phyloP scores from a whole-genome alignment of 2,329 filamentous ascomycete genomes.

The Teratosphaeria zuluensis region DNA sequence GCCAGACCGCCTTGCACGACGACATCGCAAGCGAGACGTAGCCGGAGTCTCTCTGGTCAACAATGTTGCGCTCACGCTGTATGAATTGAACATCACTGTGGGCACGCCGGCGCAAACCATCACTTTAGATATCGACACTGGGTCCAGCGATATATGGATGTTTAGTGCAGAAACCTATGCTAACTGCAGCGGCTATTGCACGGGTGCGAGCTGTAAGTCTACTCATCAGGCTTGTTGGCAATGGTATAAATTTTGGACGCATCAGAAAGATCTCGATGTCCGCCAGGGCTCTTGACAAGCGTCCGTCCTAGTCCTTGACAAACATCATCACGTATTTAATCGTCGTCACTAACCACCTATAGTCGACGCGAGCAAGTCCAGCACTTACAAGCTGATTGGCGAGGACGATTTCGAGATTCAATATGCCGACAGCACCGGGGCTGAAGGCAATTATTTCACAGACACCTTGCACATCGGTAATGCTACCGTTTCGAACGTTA shows the following conservation, averaged over 20 bases:
- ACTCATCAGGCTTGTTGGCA: constrained; percentile 34
- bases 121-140: constrained; percentile 51
- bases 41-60: background rate
- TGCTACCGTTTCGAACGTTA: constrained; percentile 45
- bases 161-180: background rate
- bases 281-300: background rate
- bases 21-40: background rate
- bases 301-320: background rate
- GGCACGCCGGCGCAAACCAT: constrained; percentile 49
- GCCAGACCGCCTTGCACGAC: background rate
- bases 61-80: constrained; percentile 34
- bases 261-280: constrained; percentile 48
- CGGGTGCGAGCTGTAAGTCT: constrained; percentile 51
- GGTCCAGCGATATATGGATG: constrained; percentile 54
- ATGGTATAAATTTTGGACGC: constrained; percentile 41
- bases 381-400: constrained; percentile 56
- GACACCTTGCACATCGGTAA: constrained; percentile 58
- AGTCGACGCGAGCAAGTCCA: constrained; percentile 53
- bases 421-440: constrained; percentile 73
- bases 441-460: constrained; percentile 67
- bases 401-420: constrained; percentile 72
- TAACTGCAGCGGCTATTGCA: constrained; percentile 25
- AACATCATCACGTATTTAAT: background rate
- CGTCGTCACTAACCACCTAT: background rate
- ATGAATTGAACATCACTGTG: constrained; percentile 48